These are phyloP conservation scores for Pisolithus orientalis DNA, from an alignment of 768 basidiomycete species.

Conservation along the genomic window DNA sequence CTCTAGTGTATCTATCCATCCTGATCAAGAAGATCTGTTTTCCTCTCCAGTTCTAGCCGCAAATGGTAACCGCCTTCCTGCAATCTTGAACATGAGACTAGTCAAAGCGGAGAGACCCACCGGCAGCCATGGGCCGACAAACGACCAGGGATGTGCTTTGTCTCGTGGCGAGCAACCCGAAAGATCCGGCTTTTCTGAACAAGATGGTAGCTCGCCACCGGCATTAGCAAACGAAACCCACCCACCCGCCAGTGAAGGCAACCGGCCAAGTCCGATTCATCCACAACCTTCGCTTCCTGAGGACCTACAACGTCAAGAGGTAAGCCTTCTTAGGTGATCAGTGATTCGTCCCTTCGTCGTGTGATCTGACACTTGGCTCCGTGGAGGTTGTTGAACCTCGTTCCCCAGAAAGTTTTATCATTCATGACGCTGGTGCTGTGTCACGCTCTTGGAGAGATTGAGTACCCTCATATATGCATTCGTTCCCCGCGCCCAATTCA, in stretches of 20 bases:
- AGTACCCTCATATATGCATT: slow-evolving; percentile 9
- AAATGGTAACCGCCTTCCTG: background rate
- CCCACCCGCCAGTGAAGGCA: slow-evolving; percentile 1
- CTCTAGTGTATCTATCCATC: slow-evolving; percentile 18
- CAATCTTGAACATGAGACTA: slow-evolving; percentile 22
- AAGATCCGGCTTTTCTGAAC: background rate
- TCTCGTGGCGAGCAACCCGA: slow-evolving; percentile 10
- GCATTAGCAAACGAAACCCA: slow-evolving; percentile 1
- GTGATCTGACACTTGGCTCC: slow-evolving; percentile 2
- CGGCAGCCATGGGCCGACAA: background rate
- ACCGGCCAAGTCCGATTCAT: slow-evolving; percentile 1
- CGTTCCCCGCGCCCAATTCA: slow-evolving; percentile 25
- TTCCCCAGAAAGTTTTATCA: slow-evolving; percentile 21
- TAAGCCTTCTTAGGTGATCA: slow-evolving; percentile 8
- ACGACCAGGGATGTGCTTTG: slow-evolving; percentile 18
- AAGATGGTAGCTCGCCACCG: background rate
- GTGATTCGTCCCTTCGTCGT: slow-evolving; percentile 3
- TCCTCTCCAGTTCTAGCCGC: slow-evolving; percentile 8
- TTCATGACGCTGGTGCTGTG: slow-evolving; percentile 27
- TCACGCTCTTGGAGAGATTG: slow-evolving; percentile 31
- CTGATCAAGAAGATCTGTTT: slow-evolving; percentile 10
- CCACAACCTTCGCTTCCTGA: slow-evolving; percentile 1
- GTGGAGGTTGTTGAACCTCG: slow-evolving; percentile 11
- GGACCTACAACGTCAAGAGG: slow-evolving; percentile 5
- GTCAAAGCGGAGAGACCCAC: slow-evolving; percentile 9